phyloP scores from a whole-genome alignment of 176 grass and related monocot species.

The Oryza officinalis region DNA sequence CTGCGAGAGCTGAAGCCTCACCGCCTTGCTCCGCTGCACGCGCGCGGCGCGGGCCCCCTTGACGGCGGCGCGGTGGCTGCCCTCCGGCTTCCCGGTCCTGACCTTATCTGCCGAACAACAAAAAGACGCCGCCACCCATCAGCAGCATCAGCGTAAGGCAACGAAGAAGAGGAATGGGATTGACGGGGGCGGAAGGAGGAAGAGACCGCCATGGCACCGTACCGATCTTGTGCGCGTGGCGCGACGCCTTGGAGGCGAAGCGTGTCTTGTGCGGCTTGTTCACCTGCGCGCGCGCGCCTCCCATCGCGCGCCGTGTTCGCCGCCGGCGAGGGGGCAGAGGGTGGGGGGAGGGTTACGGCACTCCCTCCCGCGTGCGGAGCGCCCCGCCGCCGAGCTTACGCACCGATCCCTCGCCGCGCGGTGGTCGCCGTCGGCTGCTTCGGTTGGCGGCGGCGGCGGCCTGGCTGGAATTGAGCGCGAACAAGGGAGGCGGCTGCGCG shows the following conservation, averaged over 20 bases:
- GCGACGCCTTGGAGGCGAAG: conserved; percentile 85
- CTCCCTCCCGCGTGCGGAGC: no score
- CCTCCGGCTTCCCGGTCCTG: conserved; percentile 56
- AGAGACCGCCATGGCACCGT: neutral
- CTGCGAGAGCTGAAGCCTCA: conserved; percentile 15
- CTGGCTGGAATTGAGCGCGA: neutral
- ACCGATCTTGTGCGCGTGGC: conserved; percentile 70
- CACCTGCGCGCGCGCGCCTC: conserved; percentile 64
- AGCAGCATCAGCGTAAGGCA: neutral
- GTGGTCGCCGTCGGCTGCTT: neutral
- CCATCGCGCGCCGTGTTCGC: conserved; percentile 45
- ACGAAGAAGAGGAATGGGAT: neutral
- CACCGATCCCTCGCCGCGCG: no score
- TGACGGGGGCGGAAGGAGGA: neutral
- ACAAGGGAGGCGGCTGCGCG: neutral
- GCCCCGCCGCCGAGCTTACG: no score
- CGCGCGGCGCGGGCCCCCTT: conserved; percentile 77
- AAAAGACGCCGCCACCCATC: neutral
- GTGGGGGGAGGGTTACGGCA: neutral
- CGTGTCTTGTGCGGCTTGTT: conserved; percentile 95
- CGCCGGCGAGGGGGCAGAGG: neutral
- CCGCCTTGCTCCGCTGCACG: conserved; percentile 82
- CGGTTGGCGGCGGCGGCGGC: no score
- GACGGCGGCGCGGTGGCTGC: conserved; percentile 45
- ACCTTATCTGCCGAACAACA: conserved; percentile 54